Evolutionary conservation across 176 grass and related monocot genomes (phyloP), one percentile per base, ranked within the genome.

Genomic region (Oryza longistaminata): DNA sequence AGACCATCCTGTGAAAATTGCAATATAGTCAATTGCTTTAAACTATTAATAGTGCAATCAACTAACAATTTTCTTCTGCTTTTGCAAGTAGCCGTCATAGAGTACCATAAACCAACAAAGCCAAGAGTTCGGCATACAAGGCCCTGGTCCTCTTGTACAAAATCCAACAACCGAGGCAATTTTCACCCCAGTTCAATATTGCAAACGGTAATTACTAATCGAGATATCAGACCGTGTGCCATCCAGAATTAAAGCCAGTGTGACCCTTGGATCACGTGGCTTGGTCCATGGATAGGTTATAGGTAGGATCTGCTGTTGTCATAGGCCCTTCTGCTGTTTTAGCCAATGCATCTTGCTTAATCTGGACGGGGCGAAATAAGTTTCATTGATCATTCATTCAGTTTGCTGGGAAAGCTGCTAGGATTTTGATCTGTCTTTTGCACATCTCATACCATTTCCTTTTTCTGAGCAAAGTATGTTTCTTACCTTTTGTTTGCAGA

Each of bases 21-120:
- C 21, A 40, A 7, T 68, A 33, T 43, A 58, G 12, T 16, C 80
- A 64, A 33, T 17, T 78, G 26, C 37, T 72, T 42, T 24, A 60
- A 58, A 65, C 19, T n/a, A 27, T 19, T 24, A 37, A 2, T 71
- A 42, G 43, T 11, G 8, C 15, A 1, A 65, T 48, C 7, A 69
- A 46, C 70, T 70, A 25, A 87, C 9, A 31, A 3, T 83, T 50
- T 70, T 33, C 7, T 65, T 82, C 13, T 68, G 11, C 8, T 50
- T 46, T 37, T 39, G 66, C 12, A 55, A 26, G 68, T 87, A 97
- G 92, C 92, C 39, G 87, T 77, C 74, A 85, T 97, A 69, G 90
- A 92, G 31, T 92, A 89, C 55, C 88, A 88, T 7, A 97, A 93
- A 65, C 88, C 88, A 61, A 97, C 77, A 74, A 97, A 94, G 85